Conservation (phyloP, 306 rosid species). For the Prunus mume region DNA sequence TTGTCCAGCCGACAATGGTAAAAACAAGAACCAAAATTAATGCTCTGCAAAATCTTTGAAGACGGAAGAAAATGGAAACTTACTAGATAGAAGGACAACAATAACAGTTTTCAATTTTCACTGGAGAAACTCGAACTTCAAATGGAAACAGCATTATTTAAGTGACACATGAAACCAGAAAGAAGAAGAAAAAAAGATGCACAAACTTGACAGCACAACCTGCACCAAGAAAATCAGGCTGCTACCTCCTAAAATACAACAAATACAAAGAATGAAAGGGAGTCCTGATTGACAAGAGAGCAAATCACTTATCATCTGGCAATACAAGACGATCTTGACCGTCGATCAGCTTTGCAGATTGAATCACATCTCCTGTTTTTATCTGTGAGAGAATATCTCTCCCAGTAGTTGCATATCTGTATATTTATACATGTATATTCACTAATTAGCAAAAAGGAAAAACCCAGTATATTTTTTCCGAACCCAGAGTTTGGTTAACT, state of each 20-base stretch:
- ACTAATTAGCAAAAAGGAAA: neutral
- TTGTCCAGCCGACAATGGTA: neutral
- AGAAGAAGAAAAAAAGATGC: neutral
- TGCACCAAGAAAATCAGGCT: constrained; percentile 36
- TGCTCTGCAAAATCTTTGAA: neutral
- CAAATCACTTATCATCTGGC: constrained; percentile 54
- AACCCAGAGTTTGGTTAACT: neutral
- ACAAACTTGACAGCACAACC: constrained; percentile 41
- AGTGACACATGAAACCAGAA: neutral
- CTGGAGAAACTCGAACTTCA: neutral
- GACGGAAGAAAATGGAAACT: neutral
- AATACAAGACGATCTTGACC: constrained; percentile 79
- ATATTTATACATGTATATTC: constrained; percentile 1
- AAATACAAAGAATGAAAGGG: constrained; percentile 41
- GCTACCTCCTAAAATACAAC: neutral
- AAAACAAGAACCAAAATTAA: neutral
- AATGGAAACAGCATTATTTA: neutral
- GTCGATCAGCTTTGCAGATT: constrained; percentile 70
- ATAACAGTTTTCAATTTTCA: neutral
- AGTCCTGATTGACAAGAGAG: constrained; percentile 10
- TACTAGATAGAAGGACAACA: neutral
- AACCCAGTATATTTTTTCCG: neutral
- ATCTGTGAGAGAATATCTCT: constrained; percentile 84
- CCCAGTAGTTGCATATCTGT: constrained; percentile 81
- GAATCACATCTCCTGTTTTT: constrained; percentile 77